Evolutionary conservation across 352 stramenopile genomes (phyloP).

Genomic region (Pythium utonaiense): DNA sequence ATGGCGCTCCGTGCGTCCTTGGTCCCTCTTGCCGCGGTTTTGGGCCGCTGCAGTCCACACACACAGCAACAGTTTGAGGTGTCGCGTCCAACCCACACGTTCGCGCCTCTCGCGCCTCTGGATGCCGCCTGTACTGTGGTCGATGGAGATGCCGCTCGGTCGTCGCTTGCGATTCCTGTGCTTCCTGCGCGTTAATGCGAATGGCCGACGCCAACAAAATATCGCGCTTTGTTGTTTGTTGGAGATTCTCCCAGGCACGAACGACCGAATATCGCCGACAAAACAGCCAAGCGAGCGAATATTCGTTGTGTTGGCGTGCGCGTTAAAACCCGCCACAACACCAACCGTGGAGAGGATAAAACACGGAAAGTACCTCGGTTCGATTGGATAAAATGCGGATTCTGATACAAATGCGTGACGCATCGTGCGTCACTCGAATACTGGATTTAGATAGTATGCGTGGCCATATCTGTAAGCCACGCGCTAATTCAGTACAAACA

Average conservation of each 20-base stretch:
- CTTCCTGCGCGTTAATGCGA: too few relatives aligned
- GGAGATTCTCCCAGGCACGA: not conserved
- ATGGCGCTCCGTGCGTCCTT: not conserved
- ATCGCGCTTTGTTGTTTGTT: not conserved
- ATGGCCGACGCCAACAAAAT: not conserved
- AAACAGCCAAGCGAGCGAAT: too few relatives aligned
- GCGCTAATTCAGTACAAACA: conserved; percentile 1
- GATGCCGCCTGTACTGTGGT: not conserved
- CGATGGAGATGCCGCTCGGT: too few relatives aligned
- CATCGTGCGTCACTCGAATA: not conserved
- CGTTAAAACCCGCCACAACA: not conserved
- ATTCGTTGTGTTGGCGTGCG: too few relatives aligned
- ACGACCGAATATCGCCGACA: not conserved
- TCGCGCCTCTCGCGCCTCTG: not conserved
- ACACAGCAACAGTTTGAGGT: not conserved
- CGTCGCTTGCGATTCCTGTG: too few relatives aligned
- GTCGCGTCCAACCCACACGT: not conserved
- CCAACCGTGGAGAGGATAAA: not conserved
- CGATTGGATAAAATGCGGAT: not conserved
- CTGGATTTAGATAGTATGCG: not conserved
- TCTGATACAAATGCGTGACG: not conserved
- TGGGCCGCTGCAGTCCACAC: not conserved
- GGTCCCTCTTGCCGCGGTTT: not conserved
- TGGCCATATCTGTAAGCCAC: not conserved
- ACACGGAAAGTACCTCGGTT: not conserved